Base-by-base conservation (phyloP, 2,329 filamentous ascomycete species). In the Colletotrichum acutatum region DNA sequence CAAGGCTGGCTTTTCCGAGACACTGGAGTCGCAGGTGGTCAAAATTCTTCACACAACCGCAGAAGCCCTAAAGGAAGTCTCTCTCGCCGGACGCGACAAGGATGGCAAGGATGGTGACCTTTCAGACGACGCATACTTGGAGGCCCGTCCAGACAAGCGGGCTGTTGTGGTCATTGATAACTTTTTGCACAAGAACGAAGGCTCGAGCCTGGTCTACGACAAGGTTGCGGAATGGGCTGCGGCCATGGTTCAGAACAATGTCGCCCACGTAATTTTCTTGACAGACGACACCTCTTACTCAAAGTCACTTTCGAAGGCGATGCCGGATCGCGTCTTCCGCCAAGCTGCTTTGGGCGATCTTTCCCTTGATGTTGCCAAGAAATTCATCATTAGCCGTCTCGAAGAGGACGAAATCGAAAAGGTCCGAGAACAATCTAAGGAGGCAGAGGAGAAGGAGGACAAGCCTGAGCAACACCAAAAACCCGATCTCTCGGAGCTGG, bases 1-100 rank as follows among this genome's bases (percentile, higher is more conserved):
- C 71, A 98, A 98, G 83, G 94, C 95, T 6, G 95, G 95, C 8
- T 98, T 98, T 80, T 97, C 94, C 0, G 96, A 98, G 80, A 98
- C 95, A 0, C 85, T 98, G 32, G 96, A 98, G 79, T 92, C 93
- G 0, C 95, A 98, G 78, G 85, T 98, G 19, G 91, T 90, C 80
- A 98, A 98, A 83, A 98, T 98, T 61, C 91, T 94, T 83, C 93
- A 95, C 78, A 97, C 94, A 46, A 94, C 95, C 0, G 91, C 93
- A 0, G 89, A 89, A 0, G 95, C 96, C 1, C 86, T 98, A 68
- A 95, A 94, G 78, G 86, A 91, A 62, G 93, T 97, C 61, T 93
- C 93, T 0, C 84, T 98, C 4, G 89, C 93, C 14, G 86, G 84
- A 5, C 90, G 94, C 28, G 89, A 89, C 66, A 95, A 93, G 79